These are phyloP conservation scores for Alternaria viburni DNA, from an alignment of 2,329 filamentous ascomycete species.

Conservation along the genomic window DNA sequence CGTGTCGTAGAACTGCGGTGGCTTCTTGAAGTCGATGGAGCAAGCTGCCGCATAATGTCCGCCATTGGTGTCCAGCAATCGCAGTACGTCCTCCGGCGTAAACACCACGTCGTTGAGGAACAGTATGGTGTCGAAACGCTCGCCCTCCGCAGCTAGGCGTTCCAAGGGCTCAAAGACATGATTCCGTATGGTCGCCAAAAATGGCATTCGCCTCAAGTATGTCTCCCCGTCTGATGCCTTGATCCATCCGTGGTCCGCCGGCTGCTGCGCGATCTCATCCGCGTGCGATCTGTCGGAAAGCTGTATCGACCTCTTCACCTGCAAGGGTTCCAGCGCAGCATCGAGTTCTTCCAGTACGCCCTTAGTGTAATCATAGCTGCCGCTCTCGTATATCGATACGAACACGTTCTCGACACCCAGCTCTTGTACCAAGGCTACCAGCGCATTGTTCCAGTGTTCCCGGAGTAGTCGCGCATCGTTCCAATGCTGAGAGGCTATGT, in stretches of 20 bases:
- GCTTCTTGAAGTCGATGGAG: slow-evolving; percentile 64
- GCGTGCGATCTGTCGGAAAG: slow-evolving; percentile 61
- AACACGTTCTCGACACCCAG: slow-evolving; percentile 71
- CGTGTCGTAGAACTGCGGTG: slow-evolving; percentile 65
- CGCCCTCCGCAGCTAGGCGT: slow-evolving; percentile 57
- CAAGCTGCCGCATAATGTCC: slow-evolving; percentile 68
- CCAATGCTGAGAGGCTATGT: slow-evolving; percentile 73
- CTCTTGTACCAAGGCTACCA: slow-evolving; percentile 62
- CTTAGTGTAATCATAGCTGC: slow-evolving; percentile 73
- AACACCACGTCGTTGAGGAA: slow-evolving; percentile 71
- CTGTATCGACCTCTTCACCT: slow-evolving; percentile 62
- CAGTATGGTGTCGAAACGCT: slow-evolving; percentile 63
- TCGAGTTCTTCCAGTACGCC: slow-evolving; percentile 65
- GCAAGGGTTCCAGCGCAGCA: slow-evolving; percentile 56
- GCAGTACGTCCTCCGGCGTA: slow-evolving; percentile 62
- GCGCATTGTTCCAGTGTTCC: slow-evolving; percentile 66
- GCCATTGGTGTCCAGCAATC: slow-evolving; percentile 62
- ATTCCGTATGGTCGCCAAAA: slow-evolving; percentile 70
- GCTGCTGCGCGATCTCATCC: slow-evolving; percentile 42
- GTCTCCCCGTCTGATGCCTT: slow-evolving; percentile 55
- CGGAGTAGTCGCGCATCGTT: slow-evolving; percentile 68
- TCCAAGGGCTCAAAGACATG: slow-evolving; percentile 65
- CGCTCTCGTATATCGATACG: slow-evolving; percentile 71
- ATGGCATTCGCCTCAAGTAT: slow-evolving; percentile 71
- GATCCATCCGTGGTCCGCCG: slow-evolving; percentile 63